phyloP scores from a whole-genome alignment of 2,329 filamentous ascomycete genomes.

The Fusarium begoniae region DNA sequence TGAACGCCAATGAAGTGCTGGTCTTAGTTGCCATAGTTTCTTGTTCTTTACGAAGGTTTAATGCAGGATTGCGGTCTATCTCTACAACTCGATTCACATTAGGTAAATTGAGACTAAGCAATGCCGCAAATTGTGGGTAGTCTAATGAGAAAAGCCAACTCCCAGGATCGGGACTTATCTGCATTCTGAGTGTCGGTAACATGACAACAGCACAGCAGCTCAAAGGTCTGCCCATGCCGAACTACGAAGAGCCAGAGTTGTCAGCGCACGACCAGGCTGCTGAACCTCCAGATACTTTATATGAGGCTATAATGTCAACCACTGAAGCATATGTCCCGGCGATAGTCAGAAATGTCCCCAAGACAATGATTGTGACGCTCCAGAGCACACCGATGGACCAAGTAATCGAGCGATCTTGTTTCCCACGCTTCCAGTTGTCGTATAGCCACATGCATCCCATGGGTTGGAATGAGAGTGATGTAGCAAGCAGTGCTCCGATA shows the following conservation, averaged over 20 bases:
- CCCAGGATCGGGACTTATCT: no score
- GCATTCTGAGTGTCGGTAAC: accelerated
- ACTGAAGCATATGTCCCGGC: constrained; percentile 56
- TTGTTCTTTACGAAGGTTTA: no score
- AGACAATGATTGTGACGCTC: not conserved
- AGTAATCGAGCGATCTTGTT: not conserved
- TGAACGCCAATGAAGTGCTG: accelerated
- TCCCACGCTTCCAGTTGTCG: constrained; percentile 34
- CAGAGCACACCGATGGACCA: constrained; percentile 9
- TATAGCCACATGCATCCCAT: constrained; percentile 44
- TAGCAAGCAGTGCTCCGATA: constrained; percentile 41
- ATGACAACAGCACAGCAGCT: accelerated
- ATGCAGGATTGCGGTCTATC: no score
- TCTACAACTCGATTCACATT: no score
- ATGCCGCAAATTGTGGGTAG: not conserved
- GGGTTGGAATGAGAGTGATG: constrained; percentile 39
- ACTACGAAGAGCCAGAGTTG: constrained; percentile 47
- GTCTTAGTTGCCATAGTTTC: accelerated
- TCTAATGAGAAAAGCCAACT: accelerated
- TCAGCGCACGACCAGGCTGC: constrained; percentile 54
- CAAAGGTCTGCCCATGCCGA: accelerated
- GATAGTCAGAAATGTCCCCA: constrained; percentile 51
- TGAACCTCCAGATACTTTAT: constrained; percentile 47
- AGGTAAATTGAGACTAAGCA: not conserved
- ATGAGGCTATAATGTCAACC: constrained; percentile 46